Evolutionary conservation across 2,329 filamentous ascomycete species (phyloP).

Genomic region (Trichophyton benhamiae): DNA sequence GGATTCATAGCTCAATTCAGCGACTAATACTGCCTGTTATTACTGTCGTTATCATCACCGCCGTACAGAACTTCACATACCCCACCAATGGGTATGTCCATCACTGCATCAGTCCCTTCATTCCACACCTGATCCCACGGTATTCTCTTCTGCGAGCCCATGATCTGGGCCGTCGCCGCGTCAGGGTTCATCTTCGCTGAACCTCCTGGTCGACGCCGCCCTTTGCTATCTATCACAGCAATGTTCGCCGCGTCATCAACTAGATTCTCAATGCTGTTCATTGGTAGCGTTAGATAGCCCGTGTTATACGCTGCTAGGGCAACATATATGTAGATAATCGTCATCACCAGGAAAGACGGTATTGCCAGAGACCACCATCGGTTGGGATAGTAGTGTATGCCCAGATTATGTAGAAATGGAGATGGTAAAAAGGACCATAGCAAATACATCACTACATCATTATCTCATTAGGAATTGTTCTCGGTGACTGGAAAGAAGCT

Average conservation of each 20-base stretch:
- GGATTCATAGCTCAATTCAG: too few species aligned
- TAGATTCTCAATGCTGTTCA: slow-evolving; percentile 72
- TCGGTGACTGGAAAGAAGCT: slow-evolving; percentile 23
- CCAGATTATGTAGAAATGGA: slow-evolving; percentile 80
- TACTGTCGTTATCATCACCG: slow-evolving; percentile 26
- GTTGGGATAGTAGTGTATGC: slow-evolving; percentile 93
- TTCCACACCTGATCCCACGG: slow-evolving; percentile 81
- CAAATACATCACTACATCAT: slow-evolving; percentile 44
- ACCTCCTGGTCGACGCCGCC: slow-evolving; percentile 40
- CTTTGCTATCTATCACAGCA: slow-evolving; percentile 65
- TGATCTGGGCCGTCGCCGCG: slow-evolving; percentile 30
- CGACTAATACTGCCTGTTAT: not conserved
- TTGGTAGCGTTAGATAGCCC: slow-evolving; percentile 69
- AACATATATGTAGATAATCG: slow-evolving; percentile 83
- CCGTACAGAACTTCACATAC: slow-evolving; percentile 93
- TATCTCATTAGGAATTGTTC: not conserved
- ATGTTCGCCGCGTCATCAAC: slow-evolving; percentile 83
- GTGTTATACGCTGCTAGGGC: slow-evolving; percentile 86
- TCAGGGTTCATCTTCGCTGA: slow-evolving; percentile 32
- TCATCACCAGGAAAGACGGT: slow-evolving; percentile 78
- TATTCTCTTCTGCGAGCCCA: slow-evolving; percentile 34
- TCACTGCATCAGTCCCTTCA: slow-evolving; percentile 86
- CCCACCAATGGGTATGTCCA: slow-evolving; percentile 90
- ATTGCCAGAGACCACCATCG: slow-evolving; percentile 95
- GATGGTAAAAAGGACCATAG: slow-evolving; percentile 85